Evolutionary conservation across 352 stramenopile genomes (phyloP).

Genomic region (Pelagophyceae sp.): DNA sequence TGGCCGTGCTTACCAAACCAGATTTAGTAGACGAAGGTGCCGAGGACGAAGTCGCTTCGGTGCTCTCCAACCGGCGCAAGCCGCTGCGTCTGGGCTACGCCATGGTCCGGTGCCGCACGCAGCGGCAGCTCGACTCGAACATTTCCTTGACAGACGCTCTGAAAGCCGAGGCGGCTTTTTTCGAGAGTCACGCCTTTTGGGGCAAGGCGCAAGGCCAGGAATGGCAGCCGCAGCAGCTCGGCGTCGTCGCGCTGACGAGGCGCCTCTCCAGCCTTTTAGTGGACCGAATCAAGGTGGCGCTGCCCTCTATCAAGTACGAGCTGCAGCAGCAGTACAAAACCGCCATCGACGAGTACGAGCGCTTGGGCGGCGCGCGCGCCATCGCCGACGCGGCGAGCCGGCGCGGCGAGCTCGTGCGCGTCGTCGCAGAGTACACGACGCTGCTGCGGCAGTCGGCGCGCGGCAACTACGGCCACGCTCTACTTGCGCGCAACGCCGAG

Average conservation of each 20-base stretch:
- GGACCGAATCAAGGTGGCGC: slow-evolving; percentile 34
- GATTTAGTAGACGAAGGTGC: slow-evolving; percentile 62
- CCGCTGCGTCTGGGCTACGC: slow-evolving; percentile 57
- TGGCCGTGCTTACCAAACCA: slow-evolving; percentile 70
- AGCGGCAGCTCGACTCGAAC: slow-evolving; percentile 45
- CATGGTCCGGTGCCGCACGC: slow-evolving; percentile 51
- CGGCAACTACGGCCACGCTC: slow-evolving; percentile 4
- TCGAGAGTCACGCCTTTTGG: slow-evolving; percentile 34
- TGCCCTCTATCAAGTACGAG: slow-evolving; percentile 32
- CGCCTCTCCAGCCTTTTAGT: slow-evolving; percentile 20
- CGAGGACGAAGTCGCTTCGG: slow-evolving; percentile 47
- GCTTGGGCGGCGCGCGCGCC: neutral
- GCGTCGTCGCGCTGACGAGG: slow-evolving; percentile 30
- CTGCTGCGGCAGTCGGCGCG: slow-evolving; percentile 9
- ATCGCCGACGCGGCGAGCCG: neutral
- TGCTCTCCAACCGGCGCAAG: slow-evolving; percentile 62
- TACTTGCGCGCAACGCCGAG: neutral
- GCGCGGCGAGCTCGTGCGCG: slow-evolving; percentile 20
- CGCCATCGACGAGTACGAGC: neutral
- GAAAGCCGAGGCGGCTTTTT: slow-evolving; percentile 29
- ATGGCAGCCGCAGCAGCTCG: neutral
- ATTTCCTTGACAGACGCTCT: slow-evolving; percentile 29
- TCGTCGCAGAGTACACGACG: slow-evolving; percentile 21
- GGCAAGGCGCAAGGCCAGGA: slow-evolving; percentile 33
- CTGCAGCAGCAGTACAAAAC: slow-evolving; percentile 27